phyloP scores from a whole-genome alignment of 2,329 filamentous ascomycete genomes.

The Pestalotiopsis sp. region DNA sequence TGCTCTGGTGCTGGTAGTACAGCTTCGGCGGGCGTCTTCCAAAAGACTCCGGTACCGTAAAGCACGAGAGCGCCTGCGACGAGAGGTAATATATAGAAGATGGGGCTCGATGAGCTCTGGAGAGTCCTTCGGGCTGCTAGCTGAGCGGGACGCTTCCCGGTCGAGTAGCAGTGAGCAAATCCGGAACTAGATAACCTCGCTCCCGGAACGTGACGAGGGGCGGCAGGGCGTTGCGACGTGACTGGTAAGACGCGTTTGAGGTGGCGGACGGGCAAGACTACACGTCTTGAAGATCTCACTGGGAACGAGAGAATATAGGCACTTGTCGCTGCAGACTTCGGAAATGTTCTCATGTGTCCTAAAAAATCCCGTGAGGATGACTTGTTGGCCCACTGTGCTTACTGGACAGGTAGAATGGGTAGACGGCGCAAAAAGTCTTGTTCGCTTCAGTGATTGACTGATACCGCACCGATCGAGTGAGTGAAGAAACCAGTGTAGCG shows the following conservation, averaged over 20 bases:
- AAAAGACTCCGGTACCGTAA: conserved; percentile 9
- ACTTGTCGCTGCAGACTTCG: background rate
- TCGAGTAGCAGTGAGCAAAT: background rate
- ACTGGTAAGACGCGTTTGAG: background rate
- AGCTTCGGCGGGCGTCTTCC: background rate
- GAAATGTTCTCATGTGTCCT: conserved; percentile 8
- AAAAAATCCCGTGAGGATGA: background rate
- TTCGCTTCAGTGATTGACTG: background rate
- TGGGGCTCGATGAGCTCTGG: conserved; percentile 4
- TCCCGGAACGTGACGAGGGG: background rate
- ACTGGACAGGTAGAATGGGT: background rate
- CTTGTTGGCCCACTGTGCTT: background rate
- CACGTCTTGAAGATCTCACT: background rate
- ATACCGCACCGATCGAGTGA: background rate
- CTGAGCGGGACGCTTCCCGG: background rate
- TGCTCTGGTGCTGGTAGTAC: conserved; percentile 3
- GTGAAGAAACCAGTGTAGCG: background rate
- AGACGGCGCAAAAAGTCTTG: background rate
- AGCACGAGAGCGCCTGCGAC: conserved; percentile 9
- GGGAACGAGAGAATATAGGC: background rate
- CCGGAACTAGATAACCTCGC: background rate
- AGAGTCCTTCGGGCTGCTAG: background rate
- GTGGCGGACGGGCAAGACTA: background rate
- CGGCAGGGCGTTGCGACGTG: background rate
- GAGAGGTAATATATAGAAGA: conserved; percentile 14